A percentile compares a stretch with the other conserved stretches of the same genome.
Evolutionary conservation across 2,329 filamentous ascomycete genomes (phyloP).

Genomic region (Fusarium anthophilum): DNA sequence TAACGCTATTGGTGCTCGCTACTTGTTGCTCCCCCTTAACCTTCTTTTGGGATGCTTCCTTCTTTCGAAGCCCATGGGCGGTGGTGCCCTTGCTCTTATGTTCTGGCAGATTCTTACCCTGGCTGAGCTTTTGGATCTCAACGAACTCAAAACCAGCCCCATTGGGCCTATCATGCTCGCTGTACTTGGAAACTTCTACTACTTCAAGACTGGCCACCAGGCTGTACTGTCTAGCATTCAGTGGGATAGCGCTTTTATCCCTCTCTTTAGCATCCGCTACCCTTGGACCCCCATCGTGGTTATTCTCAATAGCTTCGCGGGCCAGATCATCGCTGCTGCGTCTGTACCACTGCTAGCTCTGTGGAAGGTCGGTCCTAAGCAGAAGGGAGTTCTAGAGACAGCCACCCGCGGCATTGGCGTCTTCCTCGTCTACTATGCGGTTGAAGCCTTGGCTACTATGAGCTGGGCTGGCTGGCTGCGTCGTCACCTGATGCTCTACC

Average conservation of each 20-base stretch:
- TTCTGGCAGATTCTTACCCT: conserved; percentile 89
- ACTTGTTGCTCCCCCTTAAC: conserved; percentile 83
- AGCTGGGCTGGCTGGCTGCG: conserved; percentile 89
- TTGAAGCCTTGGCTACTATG: conserved; percentile 85
- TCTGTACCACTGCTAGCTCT: conserved; percentile 83
- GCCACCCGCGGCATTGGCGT: conserved; percentile 76
- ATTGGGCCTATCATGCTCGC: conserved; percentile 87
- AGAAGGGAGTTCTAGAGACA: conserved; percentile 73
- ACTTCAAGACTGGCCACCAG: conserved; percentile 98
- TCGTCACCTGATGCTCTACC: conserved; percentile 94
- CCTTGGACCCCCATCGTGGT: conserved; percentile 89
- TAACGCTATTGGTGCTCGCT: conserved; percentile 92
- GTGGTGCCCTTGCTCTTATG: conserved; percentile 82
- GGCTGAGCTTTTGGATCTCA: conserved; percentile 70
- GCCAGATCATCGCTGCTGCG: conserved; percentile 83
- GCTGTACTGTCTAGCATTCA: conserved; percentile 88
- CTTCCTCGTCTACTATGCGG: conserved; percentile 84
- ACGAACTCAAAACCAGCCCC: conserved; percentile 69
- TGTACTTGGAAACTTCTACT: conserved; percentile 92
- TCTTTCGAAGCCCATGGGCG: conserved; percentile 94
- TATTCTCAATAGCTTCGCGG: conserved; percentile 85
- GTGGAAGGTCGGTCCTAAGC: conserved; percentile 88
- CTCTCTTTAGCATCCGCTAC: conserved; percentile 82
- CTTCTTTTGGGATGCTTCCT: conserved; percentile 80
- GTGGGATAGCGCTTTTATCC: conserved; percentile 96